Percentiles rank a stretch among this genome's conserved stretches.
These are phyloP conservation scores for Hypoxylon intermedium DNA, from an alignment of 495 filamentous ascomycete species.

Conservation along the genomic window DNA sequence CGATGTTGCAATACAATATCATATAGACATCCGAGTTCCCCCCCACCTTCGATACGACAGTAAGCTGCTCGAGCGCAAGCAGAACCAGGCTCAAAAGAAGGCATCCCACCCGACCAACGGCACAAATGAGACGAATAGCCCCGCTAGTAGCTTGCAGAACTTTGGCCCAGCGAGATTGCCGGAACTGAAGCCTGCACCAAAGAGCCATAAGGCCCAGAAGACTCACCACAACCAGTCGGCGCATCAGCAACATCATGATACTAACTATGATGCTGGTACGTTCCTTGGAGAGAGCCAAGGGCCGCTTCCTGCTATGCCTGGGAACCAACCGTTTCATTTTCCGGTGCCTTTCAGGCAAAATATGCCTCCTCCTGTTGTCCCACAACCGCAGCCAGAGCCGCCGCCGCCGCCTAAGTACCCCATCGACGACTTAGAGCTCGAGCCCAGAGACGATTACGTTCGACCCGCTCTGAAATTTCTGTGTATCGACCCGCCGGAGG, in stretches of 20 bases:
- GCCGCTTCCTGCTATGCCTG: constrained; percentile 47
- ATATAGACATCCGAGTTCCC: constrained; percentile 84
- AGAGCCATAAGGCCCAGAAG: constrained; percentile 74
- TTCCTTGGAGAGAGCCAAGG: constrained; percentile 47
- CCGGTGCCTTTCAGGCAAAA: constrained; percentile 50
- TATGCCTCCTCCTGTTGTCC: constrained; percentile 41
- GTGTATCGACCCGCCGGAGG: constrained; percentile 62
- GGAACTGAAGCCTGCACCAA: constrained; percentile 81
- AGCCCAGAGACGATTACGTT: constrained; percentile 62
- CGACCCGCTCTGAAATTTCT: constrained; percentile 81
- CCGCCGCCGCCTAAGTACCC: constrained; percentile 83
- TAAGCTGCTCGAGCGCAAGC: constrained; percentile 79
- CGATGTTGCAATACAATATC: constrained; percentile 80
- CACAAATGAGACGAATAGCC: constrained; percentile 50
- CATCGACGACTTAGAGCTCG: constrained; percentile 88
- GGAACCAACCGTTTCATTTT: constrained; percentile 52
- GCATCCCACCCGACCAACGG: constrained; percentile 53
- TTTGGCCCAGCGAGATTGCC: constrained; percentile 63
- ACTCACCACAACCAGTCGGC: constrained; percentile 17
- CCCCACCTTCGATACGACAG: constrained; percentile 80
- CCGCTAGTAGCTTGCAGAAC: constrained; percentile 47
- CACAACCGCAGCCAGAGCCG: constrained; percentile 44
- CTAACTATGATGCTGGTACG: constrained; percentile 45
- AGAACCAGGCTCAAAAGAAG: constrained; percentile 70
- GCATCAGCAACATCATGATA: constrained; percentile 39